Evolutionary conservation across 805 yeast species (phyloP).

Genomic region (Kodamaea jinghongensis): DNA sequence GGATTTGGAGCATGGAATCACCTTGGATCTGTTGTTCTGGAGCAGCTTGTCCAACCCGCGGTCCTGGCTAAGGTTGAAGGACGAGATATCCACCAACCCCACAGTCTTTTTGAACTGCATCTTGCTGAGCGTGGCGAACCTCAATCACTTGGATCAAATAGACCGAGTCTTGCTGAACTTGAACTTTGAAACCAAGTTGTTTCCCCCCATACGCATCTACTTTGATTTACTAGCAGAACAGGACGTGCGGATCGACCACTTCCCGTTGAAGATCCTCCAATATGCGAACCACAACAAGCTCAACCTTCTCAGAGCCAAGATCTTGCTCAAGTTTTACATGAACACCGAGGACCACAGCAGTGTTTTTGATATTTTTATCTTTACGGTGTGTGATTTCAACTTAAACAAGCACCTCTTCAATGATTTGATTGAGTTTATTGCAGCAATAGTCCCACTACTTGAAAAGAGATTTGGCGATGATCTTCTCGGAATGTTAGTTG

Average conservation of each 20-base stretch:
- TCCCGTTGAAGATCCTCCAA: constrained; percentile 22
- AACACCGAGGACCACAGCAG: background rate
- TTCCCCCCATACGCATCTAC: background rate
- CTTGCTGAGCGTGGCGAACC: background rate
- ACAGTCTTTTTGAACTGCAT: background rate
- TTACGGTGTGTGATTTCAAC: constrained; percentile 28
- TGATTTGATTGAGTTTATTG: constrained; percentile 15
- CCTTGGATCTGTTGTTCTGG: constrained; percentile 1
- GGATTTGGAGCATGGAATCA: constrained; percentile 1
- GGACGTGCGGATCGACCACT: background rate
- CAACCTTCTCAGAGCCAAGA: constrained; percentile 15
- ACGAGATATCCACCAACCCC: background rate
- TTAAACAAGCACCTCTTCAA: constrained; percentile 17
- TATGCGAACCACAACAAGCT: constrained; percentile 16
- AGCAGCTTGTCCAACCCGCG: background rate
- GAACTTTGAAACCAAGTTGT: background rate
- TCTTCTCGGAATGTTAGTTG: background rate
- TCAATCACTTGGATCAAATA: background rate
- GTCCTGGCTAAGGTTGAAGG: background rate
- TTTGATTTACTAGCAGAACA: constrained; percentile 1
- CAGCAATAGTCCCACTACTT: constrained; percentile 15
- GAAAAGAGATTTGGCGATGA: background rate
- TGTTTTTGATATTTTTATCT: constrained; percentile 13
- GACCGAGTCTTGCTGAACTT: background rate
- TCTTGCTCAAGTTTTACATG: constrained; percentile 15